Evolutionary conservation across 1,139 yeast species (phyloP).

Genomic region (Pichia cactophila): DNA sequence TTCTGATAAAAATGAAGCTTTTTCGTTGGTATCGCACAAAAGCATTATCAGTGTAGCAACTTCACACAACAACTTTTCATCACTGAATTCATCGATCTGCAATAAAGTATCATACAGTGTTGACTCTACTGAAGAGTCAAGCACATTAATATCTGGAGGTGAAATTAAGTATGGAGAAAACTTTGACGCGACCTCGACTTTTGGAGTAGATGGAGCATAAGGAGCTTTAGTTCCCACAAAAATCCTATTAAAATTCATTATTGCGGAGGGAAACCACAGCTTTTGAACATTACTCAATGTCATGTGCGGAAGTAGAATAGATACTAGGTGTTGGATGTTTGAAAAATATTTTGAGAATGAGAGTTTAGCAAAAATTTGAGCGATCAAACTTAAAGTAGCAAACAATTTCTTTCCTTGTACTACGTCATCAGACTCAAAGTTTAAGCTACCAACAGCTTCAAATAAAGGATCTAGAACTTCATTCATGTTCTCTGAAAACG

Average conservation of each 20-base stretch:
- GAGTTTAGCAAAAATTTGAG: conserved; percentile 36
- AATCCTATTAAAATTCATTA: conserved; percentile 43
- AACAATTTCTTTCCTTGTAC: conserved; percentile 32
- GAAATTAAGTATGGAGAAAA: conserved; percentile 12
- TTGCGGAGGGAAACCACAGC: conserved; percentile 45
- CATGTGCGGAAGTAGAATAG: conserved; percentile 34
- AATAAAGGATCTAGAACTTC: conserved; percentile 32
- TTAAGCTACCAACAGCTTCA: conserved; percentile 31
- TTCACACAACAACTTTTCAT: conserved; percentile 42
- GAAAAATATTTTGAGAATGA: conserved; percentile 28
- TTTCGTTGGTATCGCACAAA: conserved; percentile 39
- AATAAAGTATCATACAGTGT: conserved; percentile 39
- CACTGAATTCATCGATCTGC: conserved; percentile 33
- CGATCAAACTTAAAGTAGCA: conserved; percentile 41
- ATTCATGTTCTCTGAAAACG: conserved; percentile 26
- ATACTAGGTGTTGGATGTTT: conserved; percentile 31
- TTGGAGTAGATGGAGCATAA: conserved; percentile 23
- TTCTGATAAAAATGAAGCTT: conserved; percentile 35
- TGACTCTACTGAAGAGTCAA: conserved; percentile 30
- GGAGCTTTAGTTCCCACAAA: conserved; percentile 42
- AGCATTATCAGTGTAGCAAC: conserved; percentile 46
- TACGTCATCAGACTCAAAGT: conserved; percentile 20
- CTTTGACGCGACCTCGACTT: conserved; percentile 15
- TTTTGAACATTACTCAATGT: conserved; percentile 33
- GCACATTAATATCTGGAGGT: conserved; percentile 25